These are phyloP conservation scores for Medicago arabica DNA, from an alignment of 306 rosid species.

Conservation along the genomic window DNA sequence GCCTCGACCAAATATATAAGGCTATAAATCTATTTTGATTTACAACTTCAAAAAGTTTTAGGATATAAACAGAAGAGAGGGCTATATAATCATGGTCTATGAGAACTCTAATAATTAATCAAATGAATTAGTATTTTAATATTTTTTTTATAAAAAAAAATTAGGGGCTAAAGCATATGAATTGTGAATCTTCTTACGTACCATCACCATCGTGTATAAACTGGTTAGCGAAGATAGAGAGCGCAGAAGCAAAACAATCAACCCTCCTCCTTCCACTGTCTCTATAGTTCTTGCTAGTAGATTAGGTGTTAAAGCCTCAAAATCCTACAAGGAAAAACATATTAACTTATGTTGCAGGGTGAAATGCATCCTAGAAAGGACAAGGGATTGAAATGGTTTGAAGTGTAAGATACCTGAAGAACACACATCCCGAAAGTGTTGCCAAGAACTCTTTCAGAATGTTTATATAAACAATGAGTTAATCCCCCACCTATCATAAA, in stretches of 20 bases:
- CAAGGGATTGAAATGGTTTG: constrained; percentile 28
- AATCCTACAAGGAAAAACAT: constrained; percentile 65
- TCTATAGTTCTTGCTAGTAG: constrained; percentile 93
- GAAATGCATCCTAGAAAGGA: constrained; percentile 14
- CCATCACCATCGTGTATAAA: constrained; percentile 98
- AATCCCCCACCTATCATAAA: constrained; percentile 76
- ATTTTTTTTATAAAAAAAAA: background rate
- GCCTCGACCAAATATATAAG: background rate
- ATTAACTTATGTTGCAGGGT: constrained; percentile 3
- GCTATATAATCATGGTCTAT: background rate
- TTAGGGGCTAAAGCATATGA: background rate
- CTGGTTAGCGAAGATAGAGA: constrained; percentile 87
- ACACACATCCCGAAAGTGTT: constrained; percentile 95
- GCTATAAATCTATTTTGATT: too few species aligned
- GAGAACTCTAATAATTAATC: constrained; percentile 26
- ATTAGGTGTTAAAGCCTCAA: constrained; percentile 94
- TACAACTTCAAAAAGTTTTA: too few species aligned
- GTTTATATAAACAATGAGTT: constrained; percentile 78
- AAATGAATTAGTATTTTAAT: background rate
- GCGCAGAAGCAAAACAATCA: constrained; percentile 75
- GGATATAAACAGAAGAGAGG: background rate
- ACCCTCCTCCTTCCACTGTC: constrained; percentile 99
- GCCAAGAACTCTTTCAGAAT: constrained; percentile 88
- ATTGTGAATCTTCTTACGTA: constrained; percentile 48
- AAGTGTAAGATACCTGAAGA: constrained; percentile 69